Evolutionary conservation across 2,329 filamentous ascomycete species (phyloP), one percentile per base, ranked within the genome.

Genomic region (Aspergillus eucalypticola): DNA sequence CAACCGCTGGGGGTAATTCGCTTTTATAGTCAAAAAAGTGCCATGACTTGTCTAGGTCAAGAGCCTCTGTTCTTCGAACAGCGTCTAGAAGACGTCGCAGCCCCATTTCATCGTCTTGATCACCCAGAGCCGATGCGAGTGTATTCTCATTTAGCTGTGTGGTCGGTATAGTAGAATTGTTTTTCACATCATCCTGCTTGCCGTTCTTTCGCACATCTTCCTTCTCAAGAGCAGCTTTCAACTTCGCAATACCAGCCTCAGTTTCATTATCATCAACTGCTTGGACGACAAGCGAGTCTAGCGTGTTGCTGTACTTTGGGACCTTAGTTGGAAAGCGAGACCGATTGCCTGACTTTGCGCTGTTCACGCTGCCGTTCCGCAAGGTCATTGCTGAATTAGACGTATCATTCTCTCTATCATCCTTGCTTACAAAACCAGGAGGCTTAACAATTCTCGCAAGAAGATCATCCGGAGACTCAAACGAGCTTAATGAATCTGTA

Each of bases 201-300:
- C 29, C 49, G 27, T 38, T 17, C 13, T 52, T 52, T 25, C 35
- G 54, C 27, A 52, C 3, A 48, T 41, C 32, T 2, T 56, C 53
- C 10, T 58, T 54, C 13, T 68, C 64, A 23, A 78, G 64, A 8
- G 74, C 65, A 49, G 72, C 71, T 61, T 70, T 75, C 25, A 77
- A 66, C 55, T 74, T 75, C 46, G 76, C 73, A 13, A 81, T 74
- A 23, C 70, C 87, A 15, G 83, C 85, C 55, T 86, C 84, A 1
- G 82, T 82, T 41, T 85, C 84, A 44, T 86, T 79, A 62, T 91
- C 86, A 59, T 82, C 80, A 42, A 81, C 77, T 5, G 86, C 83
- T 67, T 88, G 83, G 49, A 80, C 83, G 42, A 88, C 79, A 8
- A 92, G 79, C 1, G 83, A 80, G 60, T 86, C 84, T 58, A 92